Evolutionary conservation across 495 filamentous ascomycete genomes (phyloP), one percentile per base, ranked within the genome.

Genomic region (Penicillium diatomitis): DNA sequence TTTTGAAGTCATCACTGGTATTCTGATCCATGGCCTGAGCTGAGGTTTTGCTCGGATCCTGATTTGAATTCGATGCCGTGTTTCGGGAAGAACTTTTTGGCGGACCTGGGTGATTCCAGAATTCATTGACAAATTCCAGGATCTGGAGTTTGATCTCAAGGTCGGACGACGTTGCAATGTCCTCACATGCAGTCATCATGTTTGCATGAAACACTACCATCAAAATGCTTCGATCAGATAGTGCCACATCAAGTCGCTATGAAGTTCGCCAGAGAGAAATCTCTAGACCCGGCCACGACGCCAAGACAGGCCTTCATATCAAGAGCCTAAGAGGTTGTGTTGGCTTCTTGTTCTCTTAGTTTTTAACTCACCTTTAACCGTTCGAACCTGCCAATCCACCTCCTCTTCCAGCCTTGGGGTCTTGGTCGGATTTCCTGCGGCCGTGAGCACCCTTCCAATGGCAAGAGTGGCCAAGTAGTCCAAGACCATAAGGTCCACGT

Each of bases 381-480:
- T 48, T 2, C 57, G 34, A 8, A 60, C 49, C 8, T 50, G 37
- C 65, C 65, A 67, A 12, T 53, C 35, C 33, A 58, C 39, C 33
- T 58, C 51, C 29, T 60, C 49, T 4, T 33, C 30, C 3, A 34
- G 12, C 7, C n/a, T 44, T 10, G 49, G 27, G 10, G 8, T 39
- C 32, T 54, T 35, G 51, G 10, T 31, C 11, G 36, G 28, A 31
- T 12, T 32, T 34, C 32, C 35, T 10, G 49, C 44, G 3, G 46
- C 41, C 33, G 28, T 43, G 6, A 76, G 41, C 7, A 67, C 49
- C n/a, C 48, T 53, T 11, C 67, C 52, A 12, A 68, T 68, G 8
- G 74, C 59, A 12, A 66, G 59, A 56, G 71, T 73, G n/a, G 72
- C 46, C 8, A 80, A 50, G 51, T 81, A 80, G 50, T 82, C 78